Percentiles rank a stretch among this genome's conserved stretches.
Conservation (phyloP, 2,329 filamentous ascomycete genomes). For the Curvularia hawaiiensis region DNA sequence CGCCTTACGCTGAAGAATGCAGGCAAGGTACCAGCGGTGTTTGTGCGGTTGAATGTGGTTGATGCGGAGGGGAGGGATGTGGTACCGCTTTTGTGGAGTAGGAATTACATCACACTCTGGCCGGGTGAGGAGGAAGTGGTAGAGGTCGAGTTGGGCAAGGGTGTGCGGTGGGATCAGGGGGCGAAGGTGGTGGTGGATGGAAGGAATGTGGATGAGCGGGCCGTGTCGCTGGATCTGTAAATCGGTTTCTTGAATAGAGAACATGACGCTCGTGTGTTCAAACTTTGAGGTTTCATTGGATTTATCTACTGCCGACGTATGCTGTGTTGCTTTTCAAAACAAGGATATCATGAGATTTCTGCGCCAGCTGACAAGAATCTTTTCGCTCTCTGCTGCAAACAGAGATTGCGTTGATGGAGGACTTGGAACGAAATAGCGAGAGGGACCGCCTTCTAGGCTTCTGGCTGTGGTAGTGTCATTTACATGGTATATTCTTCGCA, state of each 20-base stretch:
- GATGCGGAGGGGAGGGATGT: constrained; percentile 54
- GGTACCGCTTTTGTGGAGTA: constrained; percentile 61
- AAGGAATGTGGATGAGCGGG: constrained; percentile 14
- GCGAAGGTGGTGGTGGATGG: constrained; percentile 9
- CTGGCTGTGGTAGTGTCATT: background rate
- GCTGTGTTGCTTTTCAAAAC: background rate
- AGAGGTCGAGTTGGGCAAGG: constrained; percentile 3
- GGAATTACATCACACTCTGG: constrained; percentile 68
- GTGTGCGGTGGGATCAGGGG: background rate
- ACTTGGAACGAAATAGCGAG: background rate
- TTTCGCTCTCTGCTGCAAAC: background rate
- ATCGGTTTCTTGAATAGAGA: background rate
- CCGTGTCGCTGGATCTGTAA: background rate
- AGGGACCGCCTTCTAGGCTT: background rate
- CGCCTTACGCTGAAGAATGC: constrained; percentile 48
- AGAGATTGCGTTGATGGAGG: background rate
- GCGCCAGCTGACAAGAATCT: background rate
- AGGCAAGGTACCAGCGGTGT: constrained; percentile 61
- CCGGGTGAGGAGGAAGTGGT: constrained; percentile 57
- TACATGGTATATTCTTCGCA: background rate
- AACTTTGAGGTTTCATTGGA: background rate
- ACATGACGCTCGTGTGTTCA: background rate
- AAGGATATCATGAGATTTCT: constrained; percentile 11
- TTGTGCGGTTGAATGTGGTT: constrained; percentile 59
- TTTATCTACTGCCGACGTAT: background rate